Evolutionary conservation across 2,329 filamentous ascomycete genomes (phyloP), one percentile per base, ranked within the genome.

Genomic region (Myriosclerotinia duriaeana): DNA sequence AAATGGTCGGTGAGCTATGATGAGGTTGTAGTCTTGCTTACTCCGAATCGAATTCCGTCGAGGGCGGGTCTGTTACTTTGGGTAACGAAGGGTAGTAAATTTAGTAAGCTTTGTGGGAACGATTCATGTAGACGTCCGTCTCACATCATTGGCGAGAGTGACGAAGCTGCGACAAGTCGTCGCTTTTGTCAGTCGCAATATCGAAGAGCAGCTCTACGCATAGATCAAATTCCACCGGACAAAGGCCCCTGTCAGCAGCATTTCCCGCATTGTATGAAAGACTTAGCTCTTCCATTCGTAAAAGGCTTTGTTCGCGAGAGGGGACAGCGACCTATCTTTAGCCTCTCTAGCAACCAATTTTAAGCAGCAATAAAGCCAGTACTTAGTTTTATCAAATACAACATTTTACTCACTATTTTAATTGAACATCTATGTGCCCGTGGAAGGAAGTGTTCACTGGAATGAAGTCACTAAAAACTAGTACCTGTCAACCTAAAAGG

Each of bases 21-120:
- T 20, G 22, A 56, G 14, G 14, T 56, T 15, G 22, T 56, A 11
- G 22, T 56, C 14, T 42, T 56, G 36, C 54, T 56, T 14, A 56
- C 42, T 17, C 42, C 14, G 11, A 56, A 56, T 42, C 54, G 2
- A 1, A 42, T 17, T 15, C 54, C 54, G 17, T 15, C 54, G 15
- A 56, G 20, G 4, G n/a, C 22, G 26, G 22, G n/a, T 14, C 11
- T 42, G 14, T 12, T 30, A 11, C 14, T 15, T 56, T 15, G 36
- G 14, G 22, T 42, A 42, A 26, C 54, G 15, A 42, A 3, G 1
- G 4, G 5, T 42, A 15, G 36, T 17, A 3, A 6, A 0, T 26
- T 42, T 15, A 40, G 44, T 2, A 62, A 52, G 46, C 59, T 62
- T 38, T 62, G 59, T 26, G 59, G 59, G 3, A 52, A 62, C 3